phyloP scores from a whole-genome alignment of 345 rosid genomes.

The Corchorus olitorius region DNA sequence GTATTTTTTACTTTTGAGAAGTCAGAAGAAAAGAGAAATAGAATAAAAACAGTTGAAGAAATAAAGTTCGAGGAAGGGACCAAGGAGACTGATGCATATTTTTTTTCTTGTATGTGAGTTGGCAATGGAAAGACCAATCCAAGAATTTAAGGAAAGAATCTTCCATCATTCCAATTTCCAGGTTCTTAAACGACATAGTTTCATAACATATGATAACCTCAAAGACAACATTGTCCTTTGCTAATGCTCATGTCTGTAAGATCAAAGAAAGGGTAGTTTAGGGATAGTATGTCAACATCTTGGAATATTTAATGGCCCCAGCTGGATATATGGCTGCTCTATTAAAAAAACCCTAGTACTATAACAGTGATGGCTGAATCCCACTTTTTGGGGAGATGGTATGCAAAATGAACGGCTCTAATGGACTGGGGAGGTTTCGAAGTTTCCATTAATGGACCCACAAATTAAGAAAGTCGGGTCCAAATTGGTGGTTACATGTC shows the following conservation, averaged over 20 bases:
- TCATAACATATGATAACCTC: not conserved
- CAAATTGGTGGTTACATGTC: not conserved
- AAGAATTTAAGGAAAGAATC: not conserved
- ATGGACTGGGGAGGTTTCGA: not conserved
- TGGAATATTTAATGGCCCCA: not conserved
- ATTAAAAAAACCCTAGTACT: not conserved
- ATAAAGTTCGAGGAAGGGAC: not conserved
- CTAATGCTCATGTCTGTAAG: not conserved
- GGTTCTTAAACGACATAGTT: not conserved
- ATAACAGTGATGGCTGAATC: too few species aligned
- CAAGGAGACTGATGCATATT: not conserved
- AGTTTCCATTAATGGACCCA: not conserved
- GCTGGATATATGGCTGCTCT: not conserved
- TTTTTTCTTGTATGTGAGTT: not conserved
- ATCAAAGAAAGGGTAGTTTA: not conserved
- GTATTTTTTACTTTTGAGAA: not conserved
- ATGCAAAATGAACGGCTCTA: not conserved
- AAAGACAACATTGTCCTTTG: slow-evolving; percentile 1
- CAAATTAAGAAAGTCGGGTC: not conserved
- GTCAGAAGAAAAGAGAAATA: not conserved
- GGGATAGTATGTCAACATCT: not conserved
- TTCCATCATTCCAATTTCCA: not conserved
- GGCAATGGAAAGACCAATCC: not conserved
- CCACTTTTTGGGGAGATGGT: not conserved
- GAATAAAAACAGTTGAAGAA: not conserved